Evolutionary conservation across 805 yeast species (phyloP).

Genomic region (Zygotorulaspora danielsina): DNA sequence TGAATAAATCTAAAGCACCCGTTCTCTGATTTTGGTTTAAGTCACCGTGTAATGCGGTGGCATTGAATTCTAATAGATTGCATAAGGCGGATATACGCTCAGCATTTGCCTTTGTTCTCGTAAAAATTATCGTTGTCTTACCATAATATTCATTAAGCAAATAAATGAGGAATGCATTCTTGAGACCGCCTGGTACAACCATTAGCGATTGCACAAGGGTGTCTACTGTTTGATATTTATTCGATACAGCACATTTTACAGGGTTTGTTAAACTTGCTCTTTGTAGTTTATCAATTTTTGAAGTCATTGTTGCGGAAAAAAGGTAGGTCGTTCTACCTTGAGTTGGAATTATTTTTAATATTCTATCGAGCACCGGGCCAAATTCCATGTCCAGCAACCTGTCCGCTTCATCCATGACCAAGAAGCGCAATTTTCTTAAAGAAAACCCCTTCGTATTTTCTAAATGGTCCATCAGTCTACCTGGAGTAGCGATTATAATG

Average conservation of each 20-base stretch:
- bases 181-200: slow-evolving; percentile 88
- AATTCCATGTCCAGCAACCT: slow-evolving; percentile 92
- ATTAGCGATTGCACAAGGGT: slow-evolving; percentile 84
- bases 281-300: slow-evolving; percentile 89
- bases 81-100: slow-evolving; percentile 83
- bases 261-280: slow-evolving; percentile 88
- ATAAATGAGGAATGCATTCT: slow-evolving; percentile 81
- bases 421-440: slow-evolving; percentile 66
- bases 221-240: slow-evolving; percentile 87
- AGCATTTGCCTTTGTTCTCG: slow-evolving; percentile 92
- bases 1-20: slow-evolving; percentile 76
- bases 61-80: slow-evolving; percentile 76
- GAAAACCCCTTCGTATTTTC: slow-evolving; percentile 90
- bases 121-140: slow-evolving; percentile 82
- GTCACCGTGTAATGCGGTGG: slow-evolving; percentile 94
- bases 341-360: slow-evolving; percentile 76
- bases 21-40: slow-evolving; percentile 77
- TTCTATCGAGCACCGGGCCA: slow-evolving; percentile 88
- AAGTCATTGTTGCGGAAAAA: slow-evolving; percentile 96
- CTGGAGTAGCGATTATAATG: slow-evolving; percentile 92
- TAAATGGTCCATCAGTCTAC: slow-evolving; percentile 87
- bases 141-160: slow-evolving; percentile 78
- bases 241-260: slow-evolving; percentile 84
- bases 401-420: slow-evolving; percentile 97
- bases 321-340: slow-evolving; percentile 76